phyloP scores from a whole-genome alignment of 2,329 filamentous ascomycete species.

The Ceratocystis cacaofunesta region DNA sequence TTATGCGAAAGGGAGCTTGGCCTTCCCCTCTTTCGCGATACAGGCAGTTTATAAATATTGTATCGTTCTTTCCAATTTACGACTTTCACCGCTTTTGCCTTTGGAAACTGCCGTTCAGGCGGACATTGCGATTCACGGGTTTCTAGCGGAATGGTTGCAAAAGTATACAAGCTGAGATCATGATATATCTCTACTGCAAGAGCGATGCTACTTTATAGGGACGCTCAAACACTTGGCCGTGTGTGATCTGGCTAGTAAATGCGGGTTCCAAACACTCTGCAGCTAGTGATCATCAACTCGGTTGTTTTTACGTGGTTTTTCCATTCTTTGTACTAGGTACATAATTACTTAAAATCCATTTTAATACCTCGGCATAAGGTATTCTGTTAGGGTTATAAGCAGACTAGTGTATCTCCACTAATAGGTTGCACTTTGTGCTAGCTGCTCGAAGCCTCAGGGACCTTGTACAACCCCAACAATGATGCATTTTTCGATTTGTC shows the following conservation, averaged over 20 bases:
- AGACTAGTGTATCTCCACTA: neutral
- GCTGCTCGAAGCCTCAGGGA: neutral
- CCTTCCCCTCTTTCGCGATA: neutral
- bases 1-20: neutral
- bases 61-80: neutral
- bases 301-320: too few species aligned
- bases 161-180: too few species aligned
- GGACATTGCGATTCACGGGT: neutral
- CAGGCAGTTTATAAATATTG: neutral
- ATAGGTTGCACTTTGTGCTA: neutral
- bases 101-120: neutral
- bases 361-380: neutral
- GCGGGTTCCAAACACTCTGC: too few species aligned
- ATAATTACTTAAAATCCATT: too few species aligned
- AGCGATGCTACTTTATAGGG: neutral
- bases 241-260: neutral
- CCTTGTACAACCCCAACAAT: neutral
- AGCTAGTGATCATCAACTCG: too few species aligned
- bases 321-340: too few species aligned
- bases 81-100: neutral
- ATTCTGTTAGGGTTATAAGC: too few species aligned
- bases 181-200: too few species aligned
- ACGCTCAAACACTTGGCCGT: neutral
- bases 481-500: neutral
- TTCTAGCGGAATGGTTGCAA: neutral